Evolutionary conservation across 345 rosid species (phyloP), one percentile per base, ranked within the genome.

Genomic region (Citrus glauca): DNA sequence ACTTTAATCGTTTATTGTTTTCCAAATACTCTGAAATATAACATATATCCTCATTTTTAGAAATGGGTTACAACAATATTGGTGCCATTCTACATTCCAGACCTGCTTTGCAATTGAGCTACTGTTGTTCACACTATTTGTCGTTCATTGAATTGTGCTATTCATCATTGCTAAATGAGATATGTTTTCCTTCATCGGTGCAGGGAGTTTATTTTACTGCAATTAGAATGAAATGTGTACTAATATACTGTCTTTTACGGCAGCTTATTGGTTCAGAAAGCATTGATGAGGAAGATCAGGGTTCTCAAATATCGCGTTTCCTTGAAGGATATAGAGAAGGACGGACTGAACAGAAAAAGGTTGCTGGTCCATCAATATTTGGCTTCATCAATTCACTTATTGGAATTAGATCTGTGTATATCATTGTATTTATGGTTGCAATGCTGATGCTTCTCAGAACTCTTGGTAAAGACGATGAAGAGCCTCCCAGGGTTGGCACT

Each of bases 291-390:
- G 98, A 89, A 76, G 97, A 96, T 79, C 93, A 88, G 69, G 89
- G 90, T 28, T 79, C 95, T 67, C 94, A 94, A 82, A 91, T 96
- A 61, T 86, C 97, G 7, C 82, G 66, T 75, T 94, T 94, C 81
- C 80, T 96, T 10, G 89, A 89, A 83, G 99, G 98, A 30, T 96
- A 89, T 57, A 89, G 92, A 84, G 89, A 82, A 88, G 98, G 99
- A 73, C 84, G 85, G 79, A 91, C 83, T 0, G 92, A 79, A 76
- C 82, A 64, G 81, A 91, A 85, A 76, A 80, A 76, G 78, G 63
- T 94, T 60, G 83, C 83, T 13, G 98, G 97, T 74, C 95, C 95
- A 72, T 90, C 99, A 1, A 56, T 96, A 61, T 85, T 91, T 84
- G 92, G 93, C 28, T 91, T 74, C 76, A 80, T 96, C 71, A 88